Base-by-base conservation (phyloP, 352 stramenopile species). In the Pythium dissotocum region DNA sequence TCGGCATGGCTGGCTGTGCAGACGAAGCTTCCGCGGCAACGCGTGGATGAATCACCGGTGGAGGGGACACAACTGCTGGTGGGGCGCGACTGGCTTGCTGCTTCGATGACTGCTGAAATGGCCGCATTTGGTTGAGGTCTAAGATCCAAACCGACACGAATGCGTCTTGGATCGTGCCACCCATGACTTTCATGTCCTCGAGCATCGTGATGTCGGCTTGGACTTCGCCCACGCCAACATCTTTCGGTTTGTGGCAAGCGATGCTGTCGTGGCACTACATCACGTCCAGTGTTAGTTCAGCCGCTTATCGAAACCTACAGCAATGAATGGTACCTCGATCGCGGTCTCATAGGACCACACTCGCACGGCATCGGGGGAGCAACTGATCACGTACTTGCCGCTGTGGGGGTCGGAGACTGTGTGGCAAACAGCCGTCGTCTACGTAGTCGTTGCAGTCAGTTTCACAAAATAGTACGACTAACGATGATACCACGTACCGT, bases 271-370 rank as follows among this genome's bases (percentile, higher is more conserved):
- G 87, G 30, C 83, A 95, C 87, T 92, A 49, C 24, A 26, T n/a
- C 10, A 16, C 16, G 21, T 24, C 21, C 21, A 24, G 21, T 24
- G 21, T 24, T 24, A 24, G 21, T 24, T 24, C 21, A 24, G 21
- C 21, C 21, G 21, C 21, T 24, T 24, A 24, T 24, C 21, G 21
- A 24, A 18, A 44, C 36, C 12, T 7, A 44, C 36, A 16, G 4
- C 7, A 12, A 10, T 44, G 36, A 16, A 12, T 33, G 16, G 14
- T 53, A 53, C 82, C 76, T 93, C 76, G 40, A 94, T 91, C 0
- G 86, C 82, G 36, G 80, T 83, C 68, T 95, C 88, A 51, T 94
- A 95, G 0, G 86, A 94, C 88, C 88, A 95, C 13, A 95, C 77
- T 49, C 85, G 87, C 58, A 93, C 77, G 10, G 82, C 77, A 58